A percentile compares a stretch with the other conserved stretches of the same genome.
Evolutionary conservation across 2,329 filamentous ascomycete species (phyloP).

Genomic region (Colletotrichum sp.): DNA sequence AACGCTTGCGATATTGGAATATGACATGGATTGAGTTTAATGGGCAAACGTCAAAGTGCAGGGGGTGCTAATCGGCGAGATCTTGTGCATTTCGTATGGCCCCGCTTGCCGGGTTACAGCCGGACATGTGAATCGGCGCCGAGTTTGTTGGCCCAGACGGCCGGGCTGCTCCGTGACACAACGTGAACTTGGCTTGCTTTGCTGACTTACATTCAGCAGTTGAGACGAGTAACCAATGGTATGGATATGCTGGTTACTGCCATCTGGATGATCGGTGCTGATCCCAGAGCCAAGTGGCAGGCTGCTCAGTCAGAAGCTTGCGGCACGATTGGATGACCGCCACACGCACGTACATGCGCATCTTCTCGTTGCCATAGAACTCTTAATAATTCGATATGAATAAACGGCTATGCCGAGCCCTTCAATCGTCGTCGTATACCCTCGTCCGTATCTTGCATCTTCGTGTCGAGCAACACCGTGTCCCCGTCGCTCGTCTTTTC

Average conservation of each 20-base stretch:
- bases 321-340: background rate
- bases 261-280: background rate
- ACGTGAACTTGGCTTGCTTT: background rate
- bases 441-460: background rate
- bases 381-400: background rate
- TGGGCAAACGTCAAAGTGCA: background rate
- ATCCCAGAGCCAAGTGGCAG: background rate
- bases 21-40: background rate
- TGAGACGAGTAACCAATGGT: background rate
- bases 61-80: background rate
- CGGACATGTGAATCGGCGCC: background rate
- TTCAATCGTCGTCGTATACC: conserved; percentile 12
- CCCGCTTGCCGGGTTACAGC: background rate
- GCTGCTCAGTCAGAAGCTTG: background rate
- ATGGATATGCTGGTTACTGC: background rate
- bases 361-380: background rate
- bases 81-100: background rate
- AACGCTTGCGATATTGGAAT: background rate
- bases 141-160: background rate
- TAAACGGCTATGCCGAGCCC: background rate
- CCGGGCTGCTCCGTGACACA: background rate
- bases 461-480: background rate
- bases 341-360: background rate
- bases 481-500: conserved; percentile 23
- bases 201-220: background rate